phyloP scores from a whole-genome alignment of 2,329 filamentous ascomycete genomes.

The Penicillium oxalicum region DNA sequence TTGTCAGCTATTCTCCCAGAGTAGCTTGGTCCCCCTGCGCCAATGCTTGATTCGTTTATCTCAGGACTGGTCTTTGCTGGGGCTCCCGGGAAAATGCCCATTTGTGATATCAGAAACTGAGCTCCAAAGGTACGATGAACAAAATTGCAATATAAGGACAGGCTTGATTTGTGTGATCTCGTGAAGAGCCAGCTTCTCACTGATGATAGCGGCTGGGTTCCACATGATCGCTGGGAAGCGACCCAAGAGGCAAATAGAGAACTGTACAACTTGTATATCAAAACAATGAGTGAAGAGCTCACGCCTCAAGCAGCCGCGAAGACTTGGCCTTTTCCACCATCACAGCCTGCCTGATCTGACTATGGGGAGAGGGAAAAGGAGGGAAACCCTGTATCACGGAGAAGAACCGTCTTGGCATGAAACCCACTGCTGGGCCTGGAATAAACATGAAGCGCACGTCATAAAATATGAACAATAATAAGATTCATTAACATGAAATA shows the following conservation, averaged over 20 bases:
- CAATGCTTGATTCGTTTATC: slow-evolving; percentile 13
- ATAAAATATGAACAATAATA: no score
- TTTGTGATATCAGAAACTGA: slow-evolving; percentile 13
- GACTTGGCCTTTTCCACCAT: slow-evolving; percentile 21
- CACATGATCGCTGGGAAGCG: slow-evolving; percentile 13
- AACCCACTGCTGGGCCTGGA: no score
- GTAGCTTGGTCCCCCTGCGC: slow-evolving; percentile 14
- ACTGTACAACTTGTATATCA: slow-evolving; percentile 18
- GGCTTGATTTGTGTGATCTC: slow-evolving; percentile 16
- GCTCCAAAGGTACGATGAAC: slow-evolving; percentile 10
- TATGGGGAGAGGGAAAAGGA: no score
- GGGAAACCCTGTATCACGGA: no score
- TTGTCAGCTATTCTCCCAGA: slow-evolving; percentile 13
- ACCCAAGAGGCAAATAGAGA: slow-evolving; percentile 14
- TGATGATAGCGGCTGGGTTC: slow-evolving; percentile 20
- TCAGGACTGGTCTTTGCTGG: slow-evolving; percentile 13
- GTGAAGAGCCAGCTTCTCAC: slow-evolving; percentile 19
- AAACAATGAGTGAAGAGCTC: slow-evolving; percentile 20
- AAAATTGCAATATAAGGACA: slow-evolving; percentile 18
- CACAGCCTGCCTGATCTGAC: no score
- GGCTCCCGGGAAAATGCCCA: slow-evolving; percentile 14
- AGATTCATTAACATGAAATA: no score
- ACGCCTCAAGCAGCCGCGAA: slow-evolving; percentile 12
- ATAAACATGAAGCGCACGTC: no score
- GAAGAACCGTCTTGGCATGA: no score